Conservation (phyloP, 2,329 filamentous ascomycete species). For the Cercospora sesami region DNA sequence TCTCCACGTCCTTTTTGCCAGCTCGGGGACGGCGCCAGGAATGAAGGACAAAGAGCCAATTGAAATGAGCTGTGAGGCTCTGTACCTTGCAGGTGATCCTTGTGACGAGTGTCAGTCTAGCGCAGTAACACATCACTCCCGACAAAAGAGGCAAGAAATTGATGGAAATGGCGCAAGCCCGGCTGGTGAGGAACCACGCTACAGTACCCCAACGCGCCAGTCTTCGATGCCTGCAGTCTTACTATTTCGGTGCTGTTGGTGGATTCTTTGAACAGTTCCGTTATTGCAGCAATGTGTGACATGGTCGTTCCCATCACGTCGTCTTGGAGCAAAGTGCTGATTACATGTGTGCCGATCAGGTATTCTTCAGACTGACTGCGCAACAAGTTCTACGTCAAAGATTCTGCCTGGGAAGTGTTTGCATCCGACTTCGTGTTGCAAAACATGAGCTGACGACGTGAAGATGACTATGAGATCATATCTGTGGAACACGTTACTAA, state of each 20-base stretch:
- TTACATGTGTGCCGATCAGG: background rate
- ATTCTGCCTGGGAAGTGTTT: background rate
- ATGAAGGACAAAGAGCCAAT: background rate
- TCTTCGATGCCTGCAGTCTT: background rate
- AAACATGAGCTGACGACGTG: background rate
- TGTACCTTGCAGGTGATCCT: background rate
- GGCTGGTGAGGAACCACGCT: background rate
- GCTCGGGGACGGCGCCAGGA: background rate
- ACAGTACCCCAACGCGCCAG: background rate
- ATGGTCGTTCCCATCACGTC: background rate
- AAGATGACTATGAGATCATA: background rate
- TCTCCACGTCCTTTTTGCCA: background rate
- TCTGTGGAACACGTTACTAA: background rate
- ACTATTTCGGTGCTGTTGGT: background rate
- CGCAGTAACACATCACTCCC: background rate
- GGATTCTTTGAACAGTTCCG: background rate
- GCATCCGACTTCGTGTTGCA: background rate
- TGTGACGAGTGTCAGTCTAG: background rate
- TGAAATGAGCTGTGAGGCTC: background rate
- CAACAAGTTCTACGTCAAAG: background rate
- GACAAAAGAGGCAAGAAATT: background rate
- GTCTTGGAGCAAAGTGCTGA: background rate
- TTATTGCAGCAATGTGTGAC: background rate
- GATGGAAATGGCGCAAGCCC: background rate
- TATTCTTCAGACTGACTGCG: background rate